Evolutionary conservation across 164 flowering plant species (phyloP).

Genomic region (Umbellularia californica): DNA sequence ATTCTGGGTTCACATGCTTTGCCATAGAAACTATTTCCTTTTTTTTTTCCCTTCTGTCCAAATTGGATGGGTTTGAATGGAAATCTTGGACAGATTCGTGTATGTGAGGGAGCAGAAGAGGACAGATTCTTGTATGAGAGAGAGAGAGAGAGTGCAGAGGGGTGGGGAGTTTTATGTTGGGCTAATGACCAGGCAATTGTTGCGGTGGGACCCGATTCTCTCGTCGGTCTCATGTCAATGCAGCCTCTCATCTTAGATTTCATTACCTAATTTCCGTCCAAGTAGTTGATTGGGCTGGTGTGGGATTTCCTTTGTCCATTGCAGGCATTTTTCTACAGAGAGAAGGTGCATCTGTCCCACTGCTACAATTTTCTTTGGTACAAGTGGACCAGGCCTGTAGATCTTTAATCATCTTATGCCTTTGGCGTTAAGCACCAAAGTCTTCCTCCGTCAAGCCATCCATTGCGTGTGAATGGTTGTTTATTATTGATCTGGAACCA

Average conservation of each 20-base stretch:
- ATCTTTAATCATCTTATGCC: no score
- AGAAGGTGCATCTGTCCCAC: neutral
- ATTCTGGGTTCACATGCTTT: neutral
- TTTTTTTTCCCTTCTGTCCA: neutral
- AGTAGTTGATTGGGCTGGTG: neutral
- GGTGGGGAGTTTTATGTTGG: neutral
- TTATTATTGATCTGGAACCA: neutral
- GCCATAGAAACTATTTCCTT: neutral
- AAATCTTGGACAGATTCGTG: constrained; percentile 4
- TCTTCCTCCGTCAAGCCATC: no score
- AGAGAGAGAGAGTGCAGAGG: neutral
- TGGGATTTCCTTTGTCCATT: neutral
- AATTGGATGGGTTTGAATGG: neutral
- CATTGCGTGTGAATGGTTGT: neutral
- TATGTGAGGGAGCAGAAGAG: neutral
- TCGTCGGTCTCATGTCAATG: neutral
- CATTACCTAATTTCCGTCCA: no score
- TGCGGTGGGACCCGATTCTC: neutral
- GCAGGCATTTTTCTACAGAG: neutral
- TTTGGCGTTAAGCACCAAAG: no score
- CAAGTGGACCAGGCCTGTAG: no score
- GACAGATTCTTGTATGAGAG: neutral
- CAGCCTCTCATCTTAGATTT: no score
- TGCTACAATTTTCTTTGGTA: no score
- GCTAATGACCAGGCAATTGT: neutral